Percentiles rank a stretch among this genome's conserved stretches.
These are phyloP conservation scores for Nicotiana tabacum DNA, from an alignment of 257 asterid species.

Conservation along the genomic window DNA sequence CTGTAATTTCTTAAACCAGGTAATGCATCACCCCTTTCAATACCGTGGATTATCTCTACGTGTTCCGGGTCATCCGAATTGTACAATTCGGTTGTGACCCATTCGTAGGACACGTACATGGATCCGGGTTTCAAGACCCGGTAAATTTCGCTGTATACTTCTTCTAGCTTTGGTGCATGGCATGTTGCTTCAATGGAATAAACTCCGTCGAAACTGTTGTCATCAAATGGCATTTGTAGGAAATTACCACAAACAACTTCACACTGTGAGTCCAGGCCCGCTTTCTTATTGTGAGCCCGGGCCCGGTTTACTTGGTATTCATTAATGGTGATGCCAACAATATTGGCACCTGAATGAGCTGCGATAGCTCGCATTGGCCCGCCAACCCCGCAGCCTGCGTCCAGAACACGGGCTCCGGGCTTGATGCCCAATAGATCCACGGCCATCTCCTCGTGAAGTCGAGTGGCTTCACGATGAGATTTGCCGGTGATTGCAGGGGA, in stretches of 20 bases:
- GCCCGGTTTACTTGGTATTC: slow-evolving; percentile 72
- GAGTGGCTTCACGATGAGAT: slow-evolving; percentile 64
- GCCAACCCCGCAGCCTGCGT: slow-evolving; percentile 76
- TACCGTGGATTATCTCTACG: slow-evolving; percentile 69
- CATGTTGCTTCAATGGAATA: slow-evolving; percentile 76
- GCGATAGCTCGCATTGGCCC: slow-evolving; percentile 90
- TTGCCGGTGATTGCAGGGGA: slow-evolving; percentile 57
- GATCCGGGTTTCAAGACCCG: slow-evolving; percentile 64
- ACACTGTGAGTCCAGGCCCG: slow-evolving; percentile 54
- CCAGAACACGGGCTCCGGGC: slow-evolving; percentile 48
- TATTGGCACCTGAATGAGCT: slow-evolving; percentile 61
- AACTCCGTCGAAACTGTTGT: slow-evolving; percentile 55
- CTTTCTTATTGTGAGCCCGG: slow-evolving; percentile 55
- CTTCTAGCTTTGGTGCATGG: slow-evolving; percentile 63
- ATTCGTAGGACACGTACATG: slow-evolving; percentile 56
- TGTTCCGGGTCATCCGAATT: slow-evolving; percentile 49
- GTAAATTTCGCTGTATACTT: slow-evolving; percentile 60
- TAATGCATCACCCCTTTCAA: slow-evolving; percentile 68
- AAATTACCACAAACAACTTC: slow-evolving; percentile 73
- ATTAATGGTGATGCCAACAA: slow-evolving; percentile 72
- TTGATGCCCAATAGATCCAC: slow-evolving; percentile 47
- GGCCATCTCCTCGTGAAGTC: slow-evolving; percentile 69
- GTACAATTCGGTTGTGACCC: slow-evolving; percentile 71
- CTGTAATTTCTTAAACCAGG: slow-evolving; percentile 56
- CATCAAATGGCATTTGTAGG: slow-evolving; percentile 63